Conservation (phyloP, 2,329 filamentous ascomycete species). For the Elsinoe ampelina region DNA sequence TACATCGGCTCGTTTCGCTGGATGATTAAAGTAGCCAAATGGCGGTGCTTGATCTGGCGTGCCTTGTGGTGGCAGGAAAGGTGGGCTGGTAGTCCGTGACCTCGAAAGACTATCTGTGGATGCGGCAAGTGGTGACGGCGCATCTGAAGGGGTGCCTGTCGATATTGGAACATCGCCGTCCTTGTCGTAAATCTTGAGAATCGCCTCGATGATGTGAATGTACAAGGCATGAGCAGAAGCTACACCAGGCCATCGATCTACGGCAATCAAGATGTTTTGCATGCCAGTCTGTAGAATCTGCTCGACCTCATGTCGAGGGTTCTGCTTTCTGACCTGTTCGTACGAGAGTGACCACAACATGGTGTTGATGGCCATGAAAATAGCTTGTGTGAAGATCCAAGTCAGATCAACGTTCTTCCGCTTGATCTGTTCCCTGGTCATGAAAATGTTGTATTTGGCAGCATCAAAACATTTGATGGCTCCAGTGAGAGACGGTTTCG, state of each 20-base stretch:
- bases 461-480: constrained; percentile 77
- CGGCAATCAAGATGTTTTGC: constrained; percentile 68
- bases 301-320: constrained; percentile 67
- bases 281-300: constrained; percentile 64
- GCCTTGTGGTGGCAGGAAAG: constrained; percentile 25
- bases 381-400: constrained; percentile 81
- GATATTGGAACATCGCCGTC: constrained; percentile 43
- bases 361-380: constrained; percentile 88
- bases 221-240: constrained; percentile 78
- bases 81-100: constrained; percentile 39
- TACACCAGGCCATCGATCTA: constrained; percentile 86
- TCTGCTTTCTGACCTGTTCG: constrained; percentile 64
- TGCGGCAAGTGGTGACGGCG: constrained; percentile 30
- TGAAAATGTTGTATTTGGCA: constrained; percentile 68
- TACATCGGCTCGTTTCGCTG: constrained; percentile 21
- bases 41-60: constrained; percentile 16
- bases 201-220: constrained; percentile 72
- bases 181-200: constrained; percentile 76
- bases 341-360: constrained; percentile 89
- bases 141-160: constrained; percentile 39
- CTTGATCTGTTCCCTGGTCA: constrained; percentile 71
- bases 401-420: constrained; percentile 72
- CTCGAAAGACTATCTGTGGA: constrained; percentile 34
- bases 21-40: constrained; percentile 25
- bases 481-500: constrained; percentile 69